phyloP scores from a whole-genome alignment of 495 filamentous ascomycete species.

The Aspergillus ostianus region DNA sequence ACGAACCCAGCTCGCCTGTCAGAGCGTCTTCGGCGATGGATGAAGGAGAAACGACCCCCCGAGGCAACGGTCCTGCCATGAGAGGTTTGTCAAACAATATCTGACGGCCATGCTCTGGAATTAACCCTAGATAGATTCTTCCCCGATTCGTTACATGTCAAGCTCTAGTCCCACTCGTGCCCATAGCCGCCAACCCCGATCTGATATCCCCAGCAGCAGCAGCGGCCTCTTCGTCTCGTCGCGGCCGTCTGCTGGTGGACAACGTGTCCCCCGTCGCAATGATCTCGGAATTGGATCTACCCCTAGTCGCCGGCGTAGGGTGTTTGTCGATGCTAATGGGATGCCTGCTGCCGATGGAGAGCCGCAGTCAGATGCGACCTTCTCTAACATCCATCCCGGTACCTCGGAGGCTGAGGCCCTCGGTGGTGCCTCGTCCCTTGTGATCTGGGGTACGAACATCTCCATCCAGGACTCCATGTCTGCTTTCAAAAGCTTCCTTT shows the following conservation, averaged over 20 bases:
- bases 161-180: constrained; percentile 77
- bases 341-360: constrained; percentile 59
- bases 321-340: constrained; percentile 82
- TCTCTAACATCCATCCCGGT: constrained; percentile 79
- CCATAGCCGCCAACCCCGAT: constrained; percentile 52
- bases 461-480: constrained; percentile 85
- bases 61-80: constrained; percentile 58
- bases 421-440: constrained; percentile 71
- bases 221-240: constrained; percentile 82
- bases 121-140: constrained; percentile 64
- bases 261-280: constrained; percentile 60
- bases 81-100: constrained; percentile 55
- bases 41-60: constrained; percentile 70
- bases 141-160: constrained; percentile 82
- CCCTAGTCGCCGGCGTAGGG: constrained; percentile 59
- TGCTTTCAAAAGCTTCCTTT: constrained; percentile 85
- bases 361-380: constrained; percentile 74
- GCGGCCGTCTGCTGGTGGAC: constrained; percentile 48
- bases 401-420: constrained; percentile 91
- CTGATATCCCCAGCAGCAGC: constrained; percentile 71
- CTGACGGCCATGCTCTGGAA: background rate
- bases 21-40: constrained; percentile 56
- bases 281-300: constrained; percentile 74
- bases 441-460: constrained; percentile 98
- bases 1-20: constrained; percentile 64